Evolutionary conservation across 176 grass and related monocot genomes (phyloP).

Genomic region (sorghum (Sorghum bicolor)): DNA sequence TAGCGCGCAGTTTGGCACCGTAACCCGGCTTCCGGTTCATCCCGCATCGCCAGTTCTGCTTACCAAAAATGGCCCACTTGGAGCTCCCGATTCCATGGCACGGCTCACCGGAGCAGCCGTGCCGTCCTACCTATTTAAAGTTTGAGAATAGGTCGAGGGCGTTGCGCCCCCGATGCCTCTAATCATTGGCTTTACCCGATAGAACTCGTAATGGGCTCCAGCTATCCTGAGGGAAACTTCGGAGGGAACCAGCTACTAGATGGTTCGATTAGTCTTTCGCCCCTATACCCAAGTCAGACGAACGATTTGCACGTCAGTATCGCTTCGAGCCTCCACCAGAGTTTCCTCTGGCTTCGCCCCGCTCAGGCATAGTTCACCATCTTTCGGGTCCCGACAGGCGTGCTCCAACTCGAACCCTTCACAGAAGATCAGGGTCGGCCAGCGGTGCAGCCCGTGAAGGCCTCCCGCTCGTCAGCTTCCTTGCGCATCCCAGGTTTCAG

Average conservation of each 20-base stretch:
- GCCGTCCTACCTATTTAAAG: conserved; percentile 81
- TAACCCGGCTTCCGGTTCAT: conserved; percentile 59
- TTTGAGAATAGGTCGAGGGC: conserved; percentile 86
- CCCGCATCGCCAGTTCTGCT: conserved; percentile 55
- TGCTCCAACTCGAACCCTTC: conserved; percentile 62
- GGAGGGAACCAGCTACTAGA: conserved; percentile 87
- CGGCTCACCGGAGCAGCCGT: conserved; percentile 46
- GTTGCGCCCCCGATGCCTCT: conserved; percentile 56
- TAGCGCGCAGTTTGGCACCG: conserved; percentile 54
- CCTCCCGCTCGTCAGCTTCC: not conserved
- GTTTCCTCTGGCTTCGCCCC: conserved; percentile 56
- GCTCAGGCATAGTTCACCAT: conserved; percentile 83
- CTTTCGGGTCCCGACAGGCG: conserved; percentile 66
- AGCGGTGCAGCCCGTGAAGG: conserved; percentile 22
- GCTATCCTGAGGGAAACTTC: conserved; percentile 83
- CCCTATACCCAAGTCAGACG: conserved; percentile 35
- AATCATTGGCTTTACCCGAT: conserved; percentile 88
- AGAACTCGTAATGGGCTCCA: conserved; percentile 60
- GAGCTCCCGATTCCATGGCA: conserved; percentile 54
- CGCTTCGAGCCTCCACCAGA: conserved; percentile 66
- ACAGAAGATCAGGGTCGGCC: conserved; percentile 53
- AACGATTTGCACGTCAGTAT: conserved; percentile 43
- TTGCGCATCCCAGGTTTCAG: not conserved
- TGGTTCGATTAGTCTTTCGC: conserved; percentile 86
- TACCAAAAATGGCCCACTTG: conserved; percentile 71